Base-by-base conservation (phyloP, 805 yeast genomes). In the Wickerhamiella domercqiae region DNA sequence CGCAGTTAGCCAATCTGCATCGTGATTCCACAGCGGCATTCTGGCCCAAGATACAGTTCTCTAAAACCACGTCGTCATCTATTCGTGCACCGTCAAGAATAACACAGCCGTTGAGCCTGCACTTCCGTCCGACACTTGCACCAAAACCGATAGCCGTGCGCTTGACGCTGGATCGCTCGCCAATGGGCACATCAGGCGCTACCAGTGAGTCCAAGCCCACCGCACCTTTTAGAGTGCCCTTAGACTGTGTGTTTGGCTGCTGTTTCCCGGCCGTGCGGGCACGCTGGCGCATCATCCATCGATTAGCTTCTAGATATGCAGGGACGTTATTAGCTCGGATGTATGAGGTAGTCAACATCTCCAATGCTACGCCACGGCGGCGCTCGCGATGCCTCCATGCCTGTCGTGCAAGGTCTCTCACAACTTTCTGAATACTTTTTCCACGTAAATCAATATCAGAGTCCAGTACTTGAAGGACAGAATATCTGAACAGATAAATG, bases 241-340 rank as follows among this genome's bases (percentile, higher is more conserved):
- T 50, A 46, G 21, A 46, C 39, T 22, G 41, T 40, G 11, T 46
- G 35, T 28, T 38, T 7, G 32, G 14, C 32, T 7, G 14, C 32
- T 37, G 43, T 49, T 51, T 50, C 62, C 61, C 34, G 33, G 7
- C 21, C 13, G 19, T 5, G 29, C 48, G 45, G 1, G 86, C 86
- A 49, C 71, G 44, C 17, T 40, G 54, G 52, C 72, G 78, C 69
- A 87, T 68, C 40, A 78, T 66, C 51, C 70, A 67, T 44, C 98
- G 66, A 54, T 84, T 90, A 16, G 93, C 84, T 59, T 90, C 99
- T 73, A 83, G 70, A 56, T 75, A 84, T 2, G 87, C 80, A 2
- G 80, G 69, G 34, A 82, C 62, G 52, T 76, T 81, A 54, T 83
- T 84, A 35, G 79, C 68, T 47, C 97, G 70, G 42, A 81, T 67